A percentile compares a stretch with the other conserved stretches of the same genome.
These are phyloP conservation scores for Lentinula edodes DNA, from an alignment of 768 basidiomycete genomes.

Conservation along the genomic window DNA sequence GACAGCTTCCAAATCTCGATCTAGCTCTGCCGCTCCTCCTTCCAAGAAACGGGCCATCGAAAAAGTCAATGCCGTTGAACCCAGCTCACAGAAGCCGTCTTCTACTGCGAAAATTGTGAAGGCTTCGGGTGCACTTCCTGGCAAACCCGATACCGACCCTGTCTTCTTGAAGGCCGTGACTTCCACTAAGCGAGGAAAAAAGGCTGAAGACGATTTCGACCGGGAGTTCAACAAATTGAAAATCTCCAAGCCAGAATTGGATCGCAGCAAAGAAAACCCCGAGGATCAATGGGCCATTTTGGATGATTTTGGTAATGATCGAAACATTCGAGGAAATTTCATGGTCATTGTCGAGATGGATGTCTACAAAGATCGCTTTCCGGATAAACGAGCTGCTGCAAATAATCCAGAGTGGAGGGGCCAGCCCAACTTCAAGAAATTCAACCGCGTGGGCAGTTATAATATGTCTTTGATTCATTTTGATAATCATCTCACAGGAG, in stretches of 20 bases:
- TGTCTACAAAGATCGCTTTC: conserved; percentile 29
- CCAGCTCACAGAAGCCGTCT: conserved; percentile 17
- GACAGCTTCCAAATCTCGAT: conserved; percentile 3
- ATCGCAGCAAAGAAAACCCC: neutral
- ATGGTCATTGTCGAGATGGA: conserved; percentile 74
- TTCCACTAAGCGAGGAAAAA: conserved; percentile 65
- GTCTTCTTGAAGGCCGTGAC: conserved; percentile 71
- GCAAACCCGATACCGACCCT: conserved; percentile 60
- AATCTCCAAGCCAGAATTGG: conserved; percentile 57
- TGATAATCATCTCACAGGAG: conserved; percentile 19
- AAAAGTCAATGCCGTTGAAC: conserved; percentile 27
- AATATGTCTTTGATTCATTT: neutral
- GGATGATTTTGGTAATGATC: conserved; percentile 62
- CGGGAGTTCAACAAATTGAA: conserved; percentile 75
- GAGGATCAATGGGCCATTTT: conserved; percentile 54
- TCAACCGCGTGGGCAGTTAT: conserved; percentile 47
- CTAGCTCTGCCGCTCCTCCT: conserved; percentile 13
- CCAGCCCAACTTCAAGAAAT: conserved; percentile 70
- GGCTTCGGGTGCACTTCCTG: conserved; percentile 28
- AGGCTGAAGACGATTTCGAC: conserved; percentile 64
- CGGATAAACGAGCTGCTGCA: neutral
- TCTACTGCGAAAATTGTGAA: conserved; percentile 17
- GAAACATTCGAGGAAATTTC: conserved; percentile 64
- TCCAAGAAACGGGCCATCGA: conserved; percentile 41
- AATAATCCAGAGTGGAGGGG: conserved; percentile 36